Base-by-base conservation (phyloP, 2,329 filamentous ascomycete genomes). In the Trichoderma sp. region DNA sequence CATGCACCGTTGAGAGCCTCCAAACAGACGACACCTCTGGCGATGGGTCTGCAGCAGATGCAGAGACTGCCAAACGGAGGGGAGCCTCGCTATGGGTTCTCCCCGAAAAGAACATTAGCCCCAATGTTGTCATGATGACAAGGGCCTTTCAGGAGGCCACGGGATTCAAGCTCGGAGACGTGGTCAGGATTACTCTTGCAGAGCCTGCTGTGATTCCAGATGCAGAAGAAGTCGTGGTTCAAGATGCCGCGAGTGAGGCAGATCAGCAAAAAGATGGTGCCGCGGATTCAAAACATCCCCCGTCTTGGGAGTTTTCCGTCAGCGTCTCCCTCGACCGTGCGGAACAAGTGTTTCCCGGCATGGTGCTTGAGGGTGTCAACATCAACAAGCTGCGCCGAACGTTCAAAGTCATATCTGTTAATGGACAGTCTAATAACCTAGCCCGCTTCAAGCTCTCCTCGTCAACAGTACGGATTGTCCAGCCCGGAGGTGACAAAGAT, bases 101-200 rank as follows among this genome's bases (percentile, higher is more conserved):
- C 18, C 83, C 85, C 2, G 85, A 86, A 58, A 87, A 91, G 79
- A 90, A 90, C 76, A 84, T 93, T 75, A 87, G 90, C 77, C 89
- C 89, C 75, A 88, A 91, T 74, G 86, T 93, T 71, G 84, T 92
- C 64, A 87, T 95, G 84, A 89, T 93, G 83, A 91, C 93, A 26
- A 91, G 93, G 74, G 85, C 89, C 6, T 89, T 97, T 69, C 91
- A 93, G 74, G 91, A 92, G 43, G 87, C 89, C 7, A 92, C 92
- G 75, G 89, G 89, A 1, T 87, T 97, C 76, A 91, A 91, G 73
- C 84, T 96, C 4, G 90, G 90, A 18, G 92, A 94, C 63, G 87
- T 89, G 65, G 83, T 87, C 39, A 81, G 81, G 39, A 84, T 97
- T 62, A 85, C 86, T 8, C 86, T 95, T 28, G 83, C 86, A 2